Evolutionary conservation across 2,329 filamentous ascomycete genomes (phyloP).

Genomic region (Sporothrix pseudoabietina): DNA sequence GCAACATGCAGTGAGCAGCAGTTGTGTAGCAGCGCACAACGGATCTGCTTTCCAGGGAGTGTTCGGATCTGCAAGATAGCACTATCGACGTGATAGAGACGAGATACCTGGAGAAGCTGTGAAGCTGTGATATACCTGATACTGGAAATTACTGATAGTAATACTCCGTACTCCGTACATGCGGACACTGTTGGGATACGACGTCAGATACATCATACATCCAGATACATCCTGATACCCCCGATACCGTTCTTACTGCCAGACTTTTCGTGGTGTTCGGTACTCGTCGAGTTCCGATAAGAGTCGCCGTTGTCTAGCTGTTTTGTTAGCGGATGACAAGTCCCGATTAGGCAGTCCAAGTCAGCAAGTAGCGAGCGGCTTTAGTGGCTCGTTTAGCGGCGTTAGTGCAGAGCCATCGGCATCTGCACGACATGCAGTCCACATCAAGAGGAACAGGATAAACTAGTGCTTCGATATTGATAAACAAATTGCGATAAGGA

Average conservation of each 20-base stretch:
- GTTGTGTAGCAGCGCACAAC: neutral
- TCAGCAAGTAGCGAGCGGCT: neutral
- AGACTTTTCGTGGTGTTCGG: neutral
- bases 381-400: neutral
- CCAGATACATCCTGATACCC: too few relatives aligned
- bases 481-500: neutral
- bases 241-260: neutral
- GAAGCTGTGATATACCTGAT: neutral
- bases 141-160: neutral
- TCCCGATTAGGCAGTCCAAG: neutral
- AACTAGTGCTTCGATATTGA: neutral
- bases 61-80: slow-evolving; percentile 16
- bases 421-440: neutral
- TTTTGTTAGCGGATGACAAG: neutral
- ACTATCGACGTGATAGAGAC: neutral
- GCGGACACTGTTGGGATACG: neutral
- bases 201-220: neutral
- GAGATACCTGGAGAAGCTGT: neutral
- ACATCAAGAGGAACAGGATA: neutral
- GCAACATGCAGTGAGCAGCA: neutral
- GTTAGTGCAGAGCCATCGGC: neutral
- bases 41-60: neutral
- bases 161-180: neutral
- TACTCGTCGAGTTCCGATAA: slow-evolving; percentile 13
- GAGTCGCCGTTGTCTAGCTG: neutral